Evolutionary conservation across 192 early-diverging fungal species (phyloP).

Genomic region (Coemansia sp.): DNA sequence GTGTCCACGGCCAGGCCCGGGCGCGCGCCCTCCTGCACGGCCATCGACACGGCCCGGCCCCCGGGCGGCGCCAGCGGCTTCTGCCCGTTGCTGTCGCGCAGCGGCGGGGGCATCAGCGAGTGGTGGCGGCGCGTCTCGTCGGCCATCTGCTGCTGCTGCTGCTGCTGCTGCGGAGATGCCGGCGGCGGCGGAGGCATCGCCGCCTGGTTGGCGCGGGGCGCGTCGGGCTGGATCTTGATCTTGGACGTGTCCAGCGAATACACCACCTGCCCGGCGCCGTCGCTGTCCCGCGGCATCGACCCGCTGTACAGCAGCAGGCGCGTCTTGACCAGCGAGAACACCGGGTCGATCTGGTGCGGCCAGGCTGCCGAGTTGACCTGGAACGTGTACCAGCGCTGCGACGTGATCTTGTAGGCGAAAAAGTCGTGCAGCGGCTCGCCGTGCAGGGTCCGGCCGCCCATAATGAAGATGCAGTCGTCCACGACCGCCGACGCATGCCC

Average conservation of each 20-base stretch:
- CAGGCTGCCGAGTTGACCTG: conserved; percentile 46
- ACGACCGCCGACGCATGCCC: conserved; percentile 51
- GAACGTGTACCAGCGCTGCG: conserved; percentile 57
- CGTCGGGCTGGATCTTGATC: conserved; percentile 54
- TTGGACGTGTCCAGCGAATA: conserved; percentile 53
- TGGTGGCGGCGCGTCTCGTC: conserved; percentile 31
- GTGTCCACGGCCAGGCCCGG: background rate
- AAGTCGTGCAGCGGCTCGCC: conserved; percentile 49
- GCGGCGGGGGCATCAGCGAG: conserved; percentile 34
- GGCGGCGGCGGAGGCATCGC: conserved; percentile 7
- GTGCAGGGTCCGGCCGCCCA: conserved; percentile 45
- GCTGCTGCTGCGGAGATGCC: background rate
- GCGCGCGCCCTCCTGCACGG: conserved; percentile 9
- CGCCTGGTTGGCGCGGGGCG: conserved; percentile 9
- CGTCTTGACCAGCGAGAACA: conserved; percentile 49
- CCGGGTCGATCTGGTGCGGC: conserved; percentile 49
- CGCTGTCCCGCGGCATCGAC: conserved; percentile 32
- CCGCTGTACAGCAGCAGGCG: conserved; percentile 49
- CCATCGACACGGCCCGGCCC: conserved; percentile 35
- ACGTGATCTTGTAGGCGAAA: conserved; percentile 51
- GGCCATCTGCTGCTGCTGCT: too few relatives aligned
- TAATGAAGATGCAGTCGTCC: conserved; percentile 54
- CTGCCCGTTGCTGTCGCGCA: background rate
- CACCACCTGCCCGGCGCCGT: conserved; percentile 13
- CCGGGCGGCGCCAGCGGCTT: conserved; percentile 13